Percentiles rank a stretch among this genome's conserved stretches.
Conservation (phyloP, 2,329 filamentous ascomycete genomes). For the Colletotrichum acutatum region DNA sequence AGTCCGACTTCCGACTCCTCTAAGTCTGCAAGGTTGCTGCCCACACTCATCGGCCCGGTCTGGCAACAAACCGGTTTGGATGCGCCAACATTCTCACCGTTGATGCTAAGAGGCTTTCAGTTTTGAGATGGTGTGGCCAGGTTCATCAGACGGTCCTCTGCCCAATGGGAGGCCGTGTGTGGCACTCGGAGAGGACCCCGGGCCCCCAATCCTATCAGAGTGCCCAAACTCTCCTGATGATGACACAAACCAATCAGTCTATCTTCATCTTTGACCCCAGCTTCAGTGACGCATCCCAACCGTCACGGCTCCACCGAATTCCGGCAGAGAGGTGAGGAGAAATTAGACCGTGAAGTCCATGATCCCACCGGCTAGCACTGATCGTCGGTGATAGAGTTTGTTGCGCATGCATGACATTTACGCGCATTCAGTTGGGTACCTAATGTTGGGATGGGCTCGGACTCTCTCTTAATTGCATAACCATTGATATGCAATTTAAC, state of each 20-base stretch:
- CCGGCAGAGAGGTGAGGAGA: background rate
- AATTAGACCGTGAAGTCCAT: background rate
- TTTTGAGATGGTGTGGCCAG: background rate
- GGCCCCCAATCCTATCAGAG: background rate
- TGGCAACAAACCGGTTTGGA: background rate
- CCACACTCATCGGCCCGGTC: background rate
- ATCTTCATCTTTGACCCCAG: background rate
- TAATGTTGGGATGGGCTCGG: background rate
- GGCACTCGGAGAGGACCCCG: background rate
- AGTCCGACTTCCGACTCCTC: background rate
- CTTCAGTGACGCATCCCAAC: background rate
- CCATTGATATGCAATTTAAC: background rate
- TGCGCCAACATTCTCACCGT: background rate
- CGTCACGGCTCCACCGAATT: background rate
- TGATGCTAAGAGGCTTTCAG: background rate
- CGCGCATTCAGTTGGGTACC: background rate
- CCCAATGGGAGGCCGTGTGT: background rate
- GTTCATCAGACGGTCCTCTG: background rate
- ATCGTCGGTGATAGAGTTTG: background rate
- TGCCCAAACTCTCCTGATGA: background rate
- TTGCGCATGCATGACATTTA: background rate
- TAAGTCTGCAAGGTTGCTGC: background rate
- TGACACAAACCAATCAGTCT: background rate
- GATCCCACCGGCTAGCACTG: background rate
- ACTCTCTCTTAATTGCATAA: background rate